Conservation (phyloP, 73 alveolate genomes). For the Paraurostyla sp. region DNA sequence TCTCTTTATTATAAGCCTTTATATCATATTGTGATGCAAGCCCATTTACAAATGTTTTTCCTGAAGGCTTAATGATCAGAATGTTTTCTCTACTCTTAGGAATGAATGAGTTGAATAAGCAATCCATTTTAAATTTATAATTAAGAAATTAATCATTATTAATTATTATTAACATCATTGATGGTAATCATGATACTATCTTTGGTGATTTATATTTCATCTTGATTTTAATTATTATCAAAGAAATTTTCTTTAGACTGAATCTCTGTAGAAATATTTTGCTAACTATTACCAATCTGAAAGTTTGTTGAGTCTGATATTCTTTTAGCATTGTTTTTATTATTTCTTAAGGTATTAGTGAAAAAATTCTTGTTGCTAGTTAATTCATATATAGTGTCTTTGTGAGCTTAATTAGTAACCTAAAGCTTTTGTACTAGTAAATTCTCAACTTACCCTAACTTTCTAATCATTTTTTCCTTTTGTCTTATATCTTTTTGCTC, state of each 20-base stretch:
- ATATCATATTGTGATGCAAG: conserved; percentile 37
- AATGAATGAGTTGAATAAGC: neutral
- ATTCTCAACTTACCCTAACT: neutral
- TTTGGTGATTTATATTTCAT: neutral
- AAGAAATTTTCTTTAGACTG: neutral
- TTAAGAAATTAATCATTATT: neutral
- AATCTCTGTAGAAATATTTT: neutral
- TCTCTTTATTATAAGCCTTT: conserved; percentile 11
- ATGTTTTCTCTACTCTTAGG: neutral
- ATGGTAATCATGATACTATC: neutral
- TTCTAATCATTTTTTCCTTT: neutral
- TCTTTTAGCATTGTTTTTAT: neutral
- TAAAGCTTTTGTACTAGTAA: neutral
- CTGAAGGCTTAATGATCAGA: conserved; percentile 31
- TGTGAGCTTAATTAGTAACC: neutral
- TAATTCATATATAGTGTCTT: neutral
- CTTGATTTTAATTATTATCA: neutral
- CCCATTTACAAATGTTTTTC: conserved; percentile 62
- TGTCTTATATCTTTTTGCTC: neutral
- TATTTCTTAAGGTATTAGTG: neutral
- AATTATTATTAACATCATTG: neutral
- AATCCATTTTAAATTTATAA: conserved; percentile 27
- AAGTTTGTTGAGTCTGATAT: neutral
- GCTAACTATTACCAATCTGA: neutral
- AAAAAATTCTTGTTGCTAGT: neutral